Percentiles rank a stretch among this genome's conserved stretches.
phyloP scores from a whole-genome alignment of 768 basidiomycete species.

The Psilocybe tampanensis region DNA sequence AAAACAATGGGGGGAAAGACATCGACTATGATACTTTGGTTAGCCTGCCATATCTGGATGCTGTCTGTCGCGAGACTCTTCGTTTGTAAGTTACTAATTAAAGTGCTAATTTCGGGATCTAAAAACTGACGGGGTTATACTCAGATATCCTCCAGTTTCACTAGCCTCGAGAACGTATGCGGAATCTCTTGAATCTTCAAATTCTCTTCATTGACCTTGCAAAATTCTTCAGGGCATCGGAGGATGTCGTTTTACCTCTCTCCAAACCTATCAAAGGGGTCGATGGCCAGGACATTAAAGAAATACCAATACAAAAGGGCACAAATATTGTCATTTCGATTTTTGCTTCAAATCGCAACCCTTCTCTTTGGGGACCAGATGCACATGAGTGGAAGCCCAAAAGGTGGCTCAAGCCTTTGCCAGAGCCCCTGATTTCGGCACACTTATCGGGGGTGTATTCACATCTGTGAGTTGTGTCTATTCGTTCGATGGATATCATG shows the following conservation, averaged over 20 bases:
- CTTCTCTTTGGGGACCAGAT: constrained; percentile 43
- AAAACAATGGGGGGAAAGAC: constrained; percentile 22
- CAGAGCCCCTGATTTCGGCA: constrained; percentile 7
- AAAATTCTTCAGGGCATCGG: constrained; percentile 24
- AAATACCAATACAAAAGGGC: constrained; percentile 41
- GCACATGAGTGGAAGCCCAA: constrained; percentile 49
- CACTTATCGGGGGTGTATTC: constrained; percentile 20
- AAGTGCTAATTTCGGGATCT: not conserved
- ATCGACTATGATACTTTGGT: constrained; percentile 40
- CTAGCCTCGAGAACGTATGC: constrained; percentile 17
- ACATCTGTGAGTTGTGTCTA: constrained; percentile 13
- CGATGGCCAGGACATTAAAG: constrained; percentile 34
- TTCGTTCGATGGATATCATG: too few relatives aligned
- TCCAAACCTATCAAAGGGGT: constrained; percentile 38
- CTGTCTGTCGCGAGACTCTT: constrained; percentile 41
- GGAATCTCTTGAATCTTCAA: not conserved
- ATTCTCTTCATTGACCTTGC: not conserved
- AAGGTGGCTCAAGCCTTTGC: constrained; percentile 36
- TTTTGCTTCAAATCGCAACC: constrained; percentile 31
- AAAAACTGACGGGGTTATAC: not conserved
- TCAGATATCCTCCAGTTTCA: constrained; percentile 30
- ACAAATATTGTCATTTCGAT: constrained; percentile 39
- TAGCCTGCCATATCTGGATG: constrained; percentile 40
- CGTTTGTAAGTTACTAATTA: constrained; percentile 32
- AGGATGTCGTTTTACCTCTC: constrained; percentile 31